Conservation (phyloP, 306 rosid species). For the Trifolium dubium region DNA sequence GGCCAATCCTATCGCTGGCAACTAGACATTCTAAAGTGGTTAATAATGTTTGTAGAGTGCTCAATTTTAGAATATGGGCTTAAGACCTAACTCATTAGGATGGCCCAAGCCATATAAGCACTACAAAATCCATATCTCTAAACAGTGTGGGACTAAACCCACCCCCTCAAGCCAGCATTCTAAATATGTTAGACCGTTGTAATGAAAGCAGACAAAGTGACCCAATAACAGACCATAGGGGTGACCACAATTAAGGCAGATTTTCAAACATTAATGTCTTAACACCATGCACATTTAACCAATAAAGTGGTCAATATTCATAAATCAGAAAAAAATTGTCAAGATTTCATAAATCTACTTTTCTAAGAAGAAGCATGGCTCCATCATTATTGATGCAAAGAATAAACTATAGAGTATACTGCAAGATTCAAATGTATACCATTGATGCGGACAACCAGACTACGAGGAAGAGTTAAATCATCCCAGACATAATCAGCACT, state of each 20-base stretch:
- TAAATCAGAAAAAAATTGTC: neutral
- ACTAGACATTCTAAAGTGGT: slow-evolving; percentile 3
- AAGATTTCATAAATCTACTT: slow-evolving; percentile 10
- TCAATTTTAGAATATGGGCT: neutral
- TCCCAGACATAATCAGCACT: slow-evolving; percentile 91
- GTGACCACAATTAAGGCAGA: neutral
- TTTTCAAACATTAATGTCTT: neutral
- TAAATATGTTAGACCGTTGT: neutral
- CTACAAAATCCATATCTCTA: neutral
- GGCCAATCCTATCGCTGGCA: slow-evolving; percentile 10
- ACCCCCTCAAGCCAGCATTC: neutral
- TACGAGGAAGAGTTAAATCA: slow-evolving; percentile 85
- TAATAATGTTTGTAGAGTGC: slow-evolving; percentile 16
- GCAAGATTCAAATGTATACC: slow-evolving; percentile 53
- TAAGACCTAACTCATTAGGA: neutral
- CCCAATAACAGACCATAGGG: neutral
- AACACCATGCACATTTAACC: neutral
- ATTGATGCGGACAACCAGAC: slow-evolving; percentile 64
- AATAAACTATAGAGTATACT: slow-evolving; percentile 22
- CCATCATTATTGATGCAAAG: neutral
- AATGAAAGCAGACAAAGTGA: neutral
- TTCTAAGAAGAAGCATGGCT: slow-evolving; percentile 3
- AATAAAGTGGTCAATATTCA: slow-evolving; percentile 12
- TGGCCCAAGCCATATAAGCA: neutral
- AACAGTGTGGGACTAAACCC: neutral